Percentiles rank a stretch among this genome's conserved stretches.
Conservation (phyloP, 306 rosid genomes). For the Pueraria montana region DNA sequence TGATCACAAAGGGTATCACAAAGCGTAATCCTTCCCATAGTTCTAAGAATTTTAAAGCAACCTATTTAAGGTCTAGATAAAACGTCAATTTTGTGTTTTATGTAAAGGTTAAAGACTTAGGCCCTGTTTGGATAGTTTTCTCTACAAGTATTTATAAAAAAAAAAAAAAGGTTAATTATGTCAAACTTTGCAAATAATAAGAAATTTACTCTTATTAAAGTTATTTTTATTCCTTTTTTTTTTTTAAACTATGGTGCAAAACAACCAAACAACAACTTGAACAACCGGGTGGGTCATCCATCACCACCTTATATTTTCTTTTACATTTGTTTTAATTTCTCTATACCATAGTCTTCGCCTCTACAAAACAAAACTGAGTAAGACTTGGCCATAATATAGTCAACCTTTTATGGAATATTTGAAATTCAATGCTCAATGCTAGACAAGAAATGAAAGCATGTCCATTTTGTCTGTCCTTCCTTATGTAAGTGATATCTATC, state of each 20-base stretch:
- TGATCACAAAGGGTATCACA: too few species aligned
- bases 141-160: too few species aligned
- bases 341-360: not conserved
- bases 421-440: slow-evolving; percentile 18
- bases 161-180: too few species aligned
- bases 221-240: not conserved
- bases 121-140: too few species aligned
- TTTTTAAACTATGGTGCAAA: not conserved
- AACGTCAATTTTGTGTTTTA: too few species aligned
- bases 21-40: too few species aligned
- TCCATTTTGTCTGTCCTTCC: slow-evolving; percentile 36
- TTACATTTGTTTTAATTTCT: not conserved
- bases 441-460: slow-evolving; percentile 27
- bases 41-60: too few species aligned
- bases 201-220: not conserved
- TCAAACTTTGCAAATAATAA: too few species aligned
- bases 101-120: too few species aligned
- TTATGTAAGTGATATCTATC: not conserved
- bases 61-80: too few species aligned
- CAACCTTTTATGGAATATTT: slow-evolving; percentile 28
- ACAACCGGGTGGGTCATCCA: not conserved
- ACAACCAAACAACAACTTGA: slow-evolving; percentile 11
- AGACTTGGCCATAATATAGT: not conserved
- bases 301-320: not conserved
- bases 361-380: not conserved